Percentiles rank a stretch among this genome's conserved stretches.
Conservation (phyloP, 495 filamentous ascomycete genomes). For the Aspergillus conjunctus region DNA sequence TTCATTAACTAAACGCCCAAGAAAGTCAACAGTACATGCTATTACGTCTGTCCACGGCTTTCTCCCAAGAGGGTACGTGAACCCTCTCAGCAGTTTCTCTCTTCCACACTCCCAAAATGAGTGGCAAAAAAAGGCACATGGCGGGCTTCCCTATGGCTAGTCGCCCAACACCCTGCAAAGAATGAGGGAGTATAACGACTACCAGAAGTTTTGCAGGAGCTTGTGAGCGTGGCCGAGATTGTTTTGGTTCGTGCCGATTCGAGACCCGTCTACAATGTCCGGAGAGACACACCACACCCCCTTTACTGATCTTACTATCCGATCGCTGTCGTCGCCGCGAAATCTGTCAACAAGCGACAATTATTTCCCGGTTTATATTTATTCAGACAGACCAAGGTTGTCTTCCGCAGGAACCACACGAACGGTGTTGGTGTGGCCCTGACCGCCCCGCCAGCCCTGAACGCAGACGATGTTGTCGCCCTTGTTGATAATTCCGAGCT, state of each 20-base stretch:
- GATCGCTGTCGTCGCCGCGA: constrained; percentile 27
- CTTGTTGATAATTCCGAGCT: constrained; percentile 77
- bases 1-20: constrained; percentile 23
- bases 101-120: constrained; percentile 7
- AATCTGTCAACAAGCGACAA: constrained; percentile 20
- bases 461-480: constrained; percentile 91
- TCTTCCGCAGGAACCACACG: constrained; percentile 68
- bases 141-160: constrained; percentile 9
- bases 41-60: constrained; percentile 11
- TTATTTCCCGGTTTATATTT: constrained; percentile 28
- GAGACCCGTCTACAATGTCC: constrained; percentile 24
- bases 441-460: constrained; percentile 95
- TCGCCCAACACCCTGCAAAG: constrained; percentile 9
- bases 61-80: constrained; percentile 13
- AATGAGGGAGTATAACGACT: constrained; percentile 10
- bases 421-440: constrained; percentile 97
- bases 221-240: constrained; percentile 17
- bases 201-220: constrained; percentile 17
- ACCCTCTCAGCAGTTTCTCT: not conserved
- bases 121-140: not conserved
- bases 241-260: constrained; percentile 14
- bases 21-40: constrained; percentile 13
- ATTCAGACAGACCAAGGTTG: constrained; percentile 57
- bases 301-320: constrained; percentile 20
- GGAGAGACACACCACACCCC: constrained; percentile 12